phyloP scores from a whole-genome alignment of 1,139 yeast species.

The Scheffersomyces parashehatae region DNA sequence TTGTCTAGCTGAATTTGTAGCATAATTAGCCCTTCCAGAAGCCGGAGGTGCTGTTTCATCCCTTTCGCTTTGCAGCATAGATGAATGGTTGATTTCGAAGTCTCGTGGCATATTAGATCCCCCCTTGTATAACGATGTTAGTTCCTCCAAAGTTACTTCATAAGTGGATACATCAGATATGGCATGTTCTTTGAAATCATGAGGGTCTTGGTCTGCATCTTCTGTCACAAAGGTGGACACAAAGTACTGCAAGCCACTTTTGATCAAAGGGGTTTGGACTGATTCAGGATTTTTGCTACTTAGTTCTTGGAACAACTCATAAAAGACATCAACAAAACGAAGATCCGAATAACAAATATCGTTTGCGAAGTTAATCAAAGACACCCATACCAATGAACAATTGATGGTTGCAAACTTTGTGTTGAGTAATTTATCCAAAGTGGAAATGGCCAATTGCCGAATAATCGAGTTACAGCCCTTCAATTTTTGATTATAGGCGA shows the following conservation, averaged over 20 bases:
- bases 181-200: too few species aligned
- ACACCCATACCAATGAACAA: slow-evolving; percentile 25
- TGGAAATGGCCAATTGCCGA: slow-evolving; percentile 5
- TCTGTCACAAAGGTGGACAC: slow-evolving; percentile 18
- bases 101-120: too few species aligned
- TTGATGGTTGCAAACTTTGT: slow-evolving; percentile 7
- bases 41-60: too few species aligned
- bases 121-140: too few species aligned
- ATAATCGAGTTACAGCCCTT: slow-evolving; percentile 2
- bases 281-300: slow-evolving; percentile 9
- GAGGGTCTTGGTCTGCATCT: too few species aligned
- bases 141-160: too few species aligned
- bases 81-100: too few species aligned
- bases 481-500: slow-evolving; percentile 5
- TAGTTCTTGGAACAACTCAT: slow-evolving; percentile 20
- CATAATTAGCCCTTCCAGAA: neutral
- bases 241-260: slow-evolving; percentile 25
- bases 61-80: too few species aligned
- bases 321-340: slow-evolving; percentile 19
- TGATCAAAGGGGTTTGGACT: slow-evolving; percentile 20
- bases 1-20: slow-evolving; percentile 21
- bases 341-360: slow-evolving; percentile 33
- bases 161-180: too few species aligned
- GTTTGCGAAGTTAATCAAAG: slow-evolving; percentile 29
- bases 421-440: slow-evolving; percentile 10